Evolutionary conservation across 352 stramenopile species (phyloP).

Genomic region (Phytophthora pseudosyringae): DNA sequence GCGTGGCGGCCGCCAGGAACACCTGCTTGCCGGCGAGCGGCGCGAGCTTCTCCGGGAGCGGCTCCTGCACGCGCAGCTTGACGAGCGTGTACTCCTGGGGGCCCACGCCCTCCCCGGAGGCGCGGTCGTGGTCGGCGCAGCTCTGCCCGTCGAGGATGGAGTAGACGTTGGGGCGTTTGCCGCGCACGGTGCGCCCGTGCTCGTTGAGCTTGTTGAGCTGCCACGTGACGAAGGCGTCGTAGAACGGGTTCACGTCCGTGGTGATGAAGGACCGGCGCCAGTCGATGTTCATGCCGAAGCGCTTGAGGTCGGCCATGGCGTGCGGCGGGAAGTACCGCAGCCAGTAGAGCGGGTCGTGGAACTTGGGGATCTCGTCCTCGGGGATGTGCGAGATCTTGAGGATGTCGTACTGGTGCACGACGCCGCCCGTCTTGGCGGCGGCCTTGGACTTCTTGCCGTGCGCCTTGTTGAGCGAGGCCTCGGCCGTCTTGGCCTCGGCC

Average conservation of each 20-base stretch:
- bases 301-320: constrained; percentile 96
- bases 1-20: constrained; percentile 97
- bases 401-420: constrained; percentile 99
- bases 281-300: constrained; percentile 97
- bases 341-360: constrained; percentile 98
- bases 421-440: constrained; percentile 96
- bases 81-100: constrained; percentile 99
- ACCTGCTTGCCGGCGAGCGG: constrained; percentile 91
- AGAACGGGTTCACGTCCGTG: constrained; percentile 99
- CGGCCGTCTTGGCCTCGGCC: constrained; percentile 82
- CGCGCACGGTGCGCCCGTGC: constrained; percentile 88
- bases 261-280: constrained; percentile 99
- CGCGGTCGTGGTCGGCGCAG: constrained; percentile 99
- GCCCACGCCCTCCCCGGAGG: constrained; percentile 97
- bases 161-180: constrained; percentile 99
- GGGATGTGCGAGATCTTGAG: constrained; percentile 93
- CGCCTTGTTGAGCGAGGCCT: constrained; percentile 82
- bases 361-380: constrained; percentile 96
- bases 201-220: constrained; percentile 98
- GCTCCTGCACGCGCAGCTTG: constrained; percentile 95
- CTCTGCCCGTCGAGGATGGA: constrained; percentile 98
- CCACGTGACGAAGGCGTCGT: constrained; percentile 99
- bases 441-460: constrained; percentile 99
- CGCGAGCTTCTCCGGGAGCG: constrained; percentile 78
- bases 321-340: constrained; percentile 99